Evolutionary conservation across 768 basidiomycete genomes (phyloP), one percentile per base, ranked within the genome.

Genomic region (Psilocybe cubensis): DNA sequence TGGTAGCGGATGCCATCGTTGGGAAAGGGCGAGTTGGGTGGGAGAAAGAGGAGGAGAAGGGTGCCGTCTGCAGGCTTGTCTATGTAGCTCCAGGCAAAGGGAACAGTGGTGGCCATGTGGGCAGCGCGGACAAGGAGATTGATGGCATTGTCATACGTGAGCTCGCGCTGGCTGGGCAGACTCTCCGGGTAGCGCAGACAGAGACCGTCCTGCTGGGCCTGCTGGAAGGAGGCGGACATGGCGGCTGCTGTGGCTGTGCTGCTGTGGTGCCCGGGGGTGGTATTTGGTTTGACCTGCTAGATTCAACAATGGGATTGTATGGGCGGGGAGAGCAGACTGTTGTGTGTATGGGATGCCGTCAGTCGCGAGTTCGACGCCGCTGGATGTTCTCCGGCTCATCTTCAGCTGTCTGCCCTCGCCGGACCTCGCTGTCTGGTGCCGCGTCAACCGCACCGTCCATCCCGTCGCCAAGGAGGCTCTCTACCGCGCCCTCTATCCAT

Each of bases 1-100:
- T 87, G 84, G 68, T 81, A 94, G 40, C 89, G 84, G 54, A 94
- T 78, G 18, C 92, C 92, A 64, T 94, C 92, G 56, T 77, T 81
- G 20, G 90, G 91, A 67, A 90, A 89, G 2, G 82, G 78, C 23
- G 78, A 65, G 56, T 82, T 82, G 12, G 75, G 78, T 8, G 83
- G 82, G 43, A 91, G 73, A 72, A 82, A 92, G 43, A 93, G 71
- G n/a, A 93, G 79, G 31, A 65, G 58, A 6, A 68, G 56, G 24
- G 67, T 57, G 80, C 75, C 27, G 87, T 72, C 64, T 86, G 73
- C 63, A 28, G 91, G 91, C 62, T 88, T 89, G 79, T 94, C 92
- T 31, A 94, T 82, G 63, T 84, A 93, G 2, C 82, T 76, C 87
- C 90, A 92, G 5, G 74, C 64, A 65, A 89, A 93, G 2, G 91